Base-by-base conservation (phyloP, 1,284 basidiomycete genomes). In the Uromyces viciae-fabae region DNA sequence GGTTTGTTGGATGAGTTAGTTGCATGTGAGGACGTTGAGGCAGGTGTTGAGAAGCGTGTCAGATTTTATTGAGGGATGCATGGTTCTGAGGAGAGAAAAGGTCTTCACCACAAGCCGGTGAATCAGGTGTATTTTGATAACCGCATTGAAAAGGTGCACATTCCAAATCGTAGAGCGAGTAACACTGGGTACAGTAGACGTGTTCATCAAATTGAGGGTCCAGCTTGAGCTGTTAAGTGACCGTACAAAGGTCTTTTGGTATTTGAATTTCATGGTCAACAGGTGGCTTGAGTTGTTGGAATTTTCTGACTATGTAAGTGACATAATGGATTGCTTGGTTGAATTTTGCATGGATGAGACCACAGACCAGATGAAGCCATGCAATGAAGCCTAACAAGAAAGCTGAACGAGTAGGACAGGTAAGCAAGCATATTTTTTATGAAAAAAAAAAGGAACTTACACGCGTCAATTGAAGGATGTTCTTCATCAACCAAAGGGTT, bases 361-460 rank as follows among this genome's bases (percentile, higher is more conserved):
- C 74, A 38, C 58, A 76, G 36, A 64, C 15, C n/a, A 76, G 52
- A 43, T 76, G 64, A 11, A 76, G 31, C 74, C 74, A 76, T 28
- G 42, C 68, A 28, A 71, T 46, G 31, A 71, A 71, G 28, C 31
- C n/a, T 11, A 71, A n/a, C 14, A 71, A 15, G 28, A 40, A 71
- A 31, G 7, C 68, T 71, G 36, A 17, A 62, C 3, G 22, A n/a
- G n/a, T n/a, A n/a, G n/a, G n/a, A 33, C 5, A 56, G 7, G 19
- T 22, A 7, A 19, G 28, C 28, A 28, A 56, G 52, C 52, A 56
- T n/a, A 28, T 28, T 28, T n/a, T 19, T 5, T 28, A 56, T 19
- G 4, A 28, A 56, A 56, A 22, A n/a, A 38, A 38, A 38, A 38
- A 64, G 36, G 31, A 8, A 64, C 42, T 38, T 19, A 64, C 33